A percentile compares a stretch with the other conserved stretches of the same genome.
phyloP scores from a whole-genome alignment of 2,329 filamentous ascomycete genomes.

The Cladosporium austrohemisphaericum region DNA sequence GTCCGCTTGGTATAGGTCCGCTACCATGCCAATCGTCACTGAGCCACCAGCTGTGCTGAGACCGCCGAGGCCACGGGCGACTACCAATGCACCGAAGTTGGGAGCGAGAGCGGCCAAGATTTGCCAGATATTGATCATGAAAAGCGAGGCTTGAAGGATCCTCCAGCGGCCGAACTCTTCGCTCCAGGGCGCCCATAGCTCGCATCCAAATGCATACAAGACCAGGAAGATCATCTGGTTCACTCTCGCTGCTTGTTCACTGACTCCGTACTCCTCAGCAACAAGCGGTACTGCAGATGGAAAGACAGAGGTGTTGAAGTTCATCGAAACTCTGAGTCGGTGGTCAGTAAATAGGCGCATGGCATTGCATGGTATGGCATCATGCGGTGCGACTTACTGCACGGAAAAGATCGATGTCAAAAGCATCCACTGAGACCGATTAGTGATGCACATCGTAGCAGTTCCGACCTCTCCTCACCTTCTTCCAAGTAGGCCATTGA shows the following conservation, averaged over 20 bases:
- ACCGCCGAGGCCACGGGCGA: slow-evolving; percentile 73
- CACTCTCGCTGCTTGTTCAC: slow-evolving; percentile 69
- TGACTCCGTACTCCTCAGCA: slow-evolving; percentile 65
- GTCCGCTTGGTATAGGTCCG: slow-evolving; percentile 67
- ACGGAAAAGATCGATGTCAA: slow-evolving; percentile 50
- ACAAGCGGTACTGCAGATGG: slow-evolving; percentile 54
- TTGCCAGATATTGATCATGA: slow-evolving; percentile 62
- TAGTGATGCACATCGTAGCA: slow-evolving; percentile 30
- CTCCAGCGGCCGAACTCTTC: slow-evolving; percentile 65
- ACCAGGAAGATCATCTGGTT: slow-evolving; percentile 71
- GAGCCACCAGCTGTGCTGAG: slow-evolving; percentile 55
- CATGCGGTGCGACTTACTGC: slow-evolving; percentile 29
- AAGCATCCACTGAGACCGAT: slow-evolving; percentile 43
- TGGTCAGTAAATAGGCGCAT: background rate
- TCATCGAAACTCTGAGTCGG: slow-evolving; percentile 41
- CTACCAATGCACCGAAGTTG: slow-evolving; percentile 62
- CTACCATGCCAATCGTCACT: slow-evolving; percentile 69
- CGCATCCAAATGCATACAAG: slow-evolving; percentile 65
- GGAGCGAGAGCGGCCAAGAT: slow-evolving; percentile 67
- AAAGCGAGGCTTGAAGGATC: slow-evolving; percentile 65
- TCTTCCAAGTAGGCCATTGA: slow-evolving; percentile 45
- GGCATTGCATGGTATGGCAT: background rate
- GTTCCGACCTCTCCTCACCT: slow-evolving; percentile 23
- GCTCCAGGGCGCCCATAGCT: slow-evolving; percentile 59
- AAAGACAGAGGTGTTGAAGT: slow-evolving; percentile 53